Evolutionary conservation across 352 stramenopile genomes (phyloP).

Genomic region (Globisporangium splendens): DNA sequence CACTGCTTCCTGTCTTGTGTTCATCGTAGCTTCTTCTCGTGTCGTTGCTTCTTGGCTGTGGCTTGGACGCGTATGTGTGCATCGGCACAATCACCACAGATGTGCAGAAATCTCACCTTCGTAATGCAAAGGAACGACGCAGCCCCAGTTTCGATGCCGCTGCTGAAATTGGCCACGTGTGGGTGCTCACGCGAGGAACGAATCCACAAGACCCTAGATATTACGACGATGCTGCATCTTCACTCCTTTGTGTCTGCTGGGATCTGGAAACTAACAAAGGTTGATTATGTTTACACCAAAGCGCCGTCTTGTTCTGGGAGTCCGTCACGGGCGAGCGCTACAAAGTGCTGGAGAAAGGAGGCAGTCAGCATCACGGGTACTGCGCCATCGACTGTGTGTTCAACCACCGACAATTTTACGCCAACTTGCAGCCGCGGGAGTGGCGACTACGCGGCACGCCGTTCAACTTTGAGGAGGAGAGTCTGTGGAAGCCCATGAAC

Average conservation of each 20-base stretch:
- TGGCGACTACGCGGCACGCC: conserved; percentile 39
- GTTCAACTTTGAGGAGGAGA: conserved; percentile 60
- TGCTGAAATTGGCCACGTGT: conserved; percentile 64
- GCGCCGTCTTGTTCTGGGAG: conserved; percentile 69
- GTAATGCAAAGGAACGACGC: conserved; percentile 14
- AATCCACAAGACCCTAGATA: conserved; percentile 17
- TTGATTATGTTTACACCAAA: conserved; percentile 1
- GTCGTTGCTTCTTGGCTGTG: conserved; percentile 86
- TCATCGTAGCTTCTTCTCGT: conserved; percentile 72
- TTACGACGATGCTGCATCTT: background rate
- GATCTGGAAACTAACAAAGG: background rate
- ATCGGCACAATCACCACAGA: conserved; percentile 69
- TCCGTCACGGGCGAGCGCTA: conserved; percentile 56
- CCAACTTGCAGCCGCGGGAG: conserved; percentile 62
- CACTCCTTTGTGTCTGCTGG: background rate
- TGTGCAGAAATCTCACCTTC: background rate
- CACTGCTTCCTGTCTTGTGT: conserved; percentile 9
- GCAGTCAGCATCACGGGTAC: conserved; percentile 36
- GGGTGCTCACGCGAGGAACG: conserved; percentile 60
- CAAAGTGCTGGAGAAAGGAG: conserved; percentile 21
- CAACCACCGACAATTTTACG: conserved; percentile 67
- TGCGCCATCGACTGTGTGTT: conserved; percentile 82
- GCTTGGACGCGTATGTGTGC: conserved; percentile 84
- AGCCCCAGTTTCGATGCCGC: conserved; percentile 2
- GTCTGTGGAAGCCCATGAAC: conserved; percentile 61